These are phyloP conservation scores for Oldenlandia corymbosa DNA, from an alignment of 257 asterid species.

Conservation along the genomic window DNA sequence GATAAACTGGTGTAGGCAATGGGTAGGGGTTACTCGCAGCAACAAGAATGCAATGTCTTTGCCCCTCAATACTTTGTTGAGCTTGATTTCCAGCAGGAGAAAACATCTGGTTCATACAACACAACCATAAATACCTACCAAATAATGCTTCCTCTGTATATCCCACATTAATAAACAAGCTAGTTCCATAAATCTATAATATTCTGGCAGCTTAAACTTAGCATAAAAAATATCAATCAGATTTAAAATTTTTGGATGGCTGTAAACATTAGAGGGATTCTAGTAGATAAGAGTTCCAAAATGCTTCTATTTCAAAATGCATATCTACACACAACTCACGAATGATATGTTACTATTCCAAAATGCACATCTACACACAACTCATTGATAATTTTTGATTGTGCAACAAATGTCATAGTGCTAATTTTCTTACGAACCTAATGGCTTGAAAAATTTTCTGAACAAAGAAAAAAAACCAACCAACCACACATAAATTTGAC, in stretches of 20 bases:
- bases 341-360: background rate
- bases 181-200: background rate
- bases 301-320: background rate
- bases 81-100: slow-evolving; percentile 54
- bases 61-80: slow-evolving; percentile 57
- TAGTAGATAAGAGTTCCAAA: background rate
- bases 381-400: background rate
- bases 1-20: slow-evolving; percentile 67
- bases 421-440: background rate
- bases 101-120: slow-evolving; percentile 55
- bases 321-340: background rate
- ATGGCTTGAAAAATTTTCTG: background rate
- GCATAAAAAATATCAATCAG: background rate
- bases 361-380: background rate
- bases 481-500: background rate
- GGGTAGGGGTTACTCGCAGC: slow-evolving; percentile 94
- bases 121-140: background rate
- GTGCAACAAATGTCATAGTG: background rate
- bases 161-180: background rate
- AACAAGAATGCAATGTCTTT: slow-evolving; percentile 78
- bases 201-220: background rate
- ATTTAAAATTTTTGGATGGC: background rate
- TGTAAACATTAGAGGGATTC: background rate
- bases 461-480: background rate
- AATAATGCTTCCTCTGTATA: background rate